Evolutionary conservation across 164 flowering plant species (phyloP).

Genomic region (Vitis rotundifolia): DNA sequence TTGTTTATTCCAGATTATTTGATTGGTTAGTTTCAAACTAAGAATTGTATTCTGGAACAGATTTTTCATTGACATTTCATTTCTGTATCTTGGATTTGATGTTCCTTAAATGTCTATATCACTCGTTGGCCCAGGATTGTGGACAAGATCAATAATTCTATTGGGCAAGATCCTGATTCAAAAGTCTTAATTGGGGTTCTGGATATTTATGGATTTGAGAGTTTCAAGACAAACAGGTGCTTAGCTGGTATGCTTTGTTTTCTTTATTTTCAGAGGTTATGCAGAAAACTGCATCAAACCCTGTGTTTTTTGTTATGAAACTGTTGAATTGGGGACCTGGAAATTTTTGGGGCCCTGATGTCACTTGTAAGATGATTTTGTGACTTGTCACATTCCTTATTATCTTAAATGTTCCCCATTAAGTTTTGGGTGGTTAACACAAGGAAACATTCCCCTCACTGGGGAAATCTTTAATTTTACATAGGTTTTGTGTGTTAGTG

Average conservation of each 20-base stretch:
- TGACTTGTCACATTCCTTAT: not conserved
- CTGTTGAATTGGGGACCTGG: not conserved
- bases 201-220: slow-evolving; percentile 81
- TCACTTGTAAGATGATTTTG: not conserved
- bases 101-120: not conserved
- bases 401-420: not conserved
- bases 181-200: slow-evolving; percentile 56
- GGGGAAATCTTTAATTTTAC: not conserved
- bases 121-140: slow-evolving; percentile 70
- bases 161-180: slow-evolving; percentile 56
- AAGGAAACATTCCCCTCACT: not conserved
- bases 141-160: slow-evolving; percentile 45
- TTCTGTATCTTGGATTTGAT: slow-evolving; percentile 5
- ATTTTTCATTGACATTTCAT: not conserved
- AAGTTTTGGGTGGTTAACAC: not conserved
- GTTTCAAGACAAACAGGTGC: slow-evolving; percentile 91
- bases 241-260: slow-evolving; percentile 70
- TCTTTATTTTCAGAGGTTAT: slow-evolving; percentile 19
- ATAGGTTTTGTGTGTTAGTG: not conserved
- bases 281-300: slow-evolving; percentile 11
- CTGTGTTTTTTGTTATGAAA: not conserved
- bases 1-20: slow-evolving; percentile 74
- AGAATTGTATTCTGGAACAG: not conserved
- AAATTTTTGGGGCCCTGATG: slow-evolving; percentile 1
- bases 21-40: slow-evolving; percentile 62